These are phyloP conservation scores for Tilletia walkeri DNA, from an alignment of 1,284 basidiomycete genomes.

Conservation along the genomic window DNA sequence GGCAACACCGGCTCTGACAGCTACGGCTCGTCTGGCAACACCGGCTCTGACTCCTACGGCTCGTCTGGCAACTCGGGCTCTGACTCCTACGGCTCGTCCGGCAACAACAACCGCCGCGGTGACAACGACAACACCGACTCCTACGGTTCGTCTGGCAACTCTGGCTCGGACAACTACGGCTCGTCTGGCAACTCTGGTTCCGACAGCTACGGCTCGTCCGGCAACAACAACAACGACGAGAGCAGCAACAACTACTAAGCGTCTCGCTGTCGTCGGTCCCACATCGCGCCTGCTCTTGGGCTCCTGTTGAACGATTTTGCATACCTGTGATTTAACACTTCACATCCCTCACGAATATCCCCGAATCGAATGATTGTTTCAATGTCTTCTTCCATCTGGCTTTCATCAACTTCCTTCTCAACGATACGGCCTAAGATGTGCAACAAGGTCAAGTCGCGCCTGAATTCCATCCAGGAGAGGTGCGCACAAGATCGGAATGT, in stretches of 20 bases:
- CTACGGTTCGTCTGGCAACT: conserved; percentile 12
- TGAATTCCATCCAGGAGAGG: too few relatives aligned
- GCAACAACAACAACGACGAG: conserved; percentile 22
- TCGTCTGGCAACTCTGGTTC: conserved; percentile 18
- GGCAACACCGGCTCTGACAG: conserved; percentile 19
- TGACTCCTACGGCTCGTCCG: conserved; percentile 19
- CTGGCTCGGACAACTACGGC: conserved; percentile 18
- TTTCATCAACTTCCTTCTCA: too few relatives aligned
- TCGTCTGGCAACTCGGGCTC: not conserved
- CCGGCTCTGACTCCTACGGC: conserved; percentile 9
- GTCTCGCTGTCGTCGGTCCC: not conserved
- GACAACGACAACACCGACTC: conserved; percentile 12
- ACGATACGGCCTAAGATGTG: too few relatives aligned
- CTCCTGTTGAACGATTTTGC: too few relatives aligned
- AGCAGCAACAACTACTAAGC: conserved; percentile 14
- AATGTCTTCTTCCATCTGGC: not conserved
- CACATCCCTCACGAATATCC: too few relatives aligned
- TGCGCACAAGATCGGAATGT: not conserved
- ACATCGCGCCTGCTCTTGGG: too few relatives aligned
- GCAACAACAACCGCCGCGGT: conserved; percentile 16
- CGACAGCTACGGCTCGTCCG: conserved; percentile 10
- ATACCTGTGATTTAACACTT: too few relatives aligned
- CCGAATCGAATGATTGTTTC: too few relatives aligned
- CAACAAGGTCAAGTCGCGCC: too few relatives aligned
- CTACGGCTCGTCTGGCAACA: conserved; percentile 18